A percentile compares a stretch with the other conserved stretches of the same genome.
Evolutionary conservation across 2,329 filamentous ascomycete species (phyloP).

Genomic region (Corinectria fuckeliana): DNA sequence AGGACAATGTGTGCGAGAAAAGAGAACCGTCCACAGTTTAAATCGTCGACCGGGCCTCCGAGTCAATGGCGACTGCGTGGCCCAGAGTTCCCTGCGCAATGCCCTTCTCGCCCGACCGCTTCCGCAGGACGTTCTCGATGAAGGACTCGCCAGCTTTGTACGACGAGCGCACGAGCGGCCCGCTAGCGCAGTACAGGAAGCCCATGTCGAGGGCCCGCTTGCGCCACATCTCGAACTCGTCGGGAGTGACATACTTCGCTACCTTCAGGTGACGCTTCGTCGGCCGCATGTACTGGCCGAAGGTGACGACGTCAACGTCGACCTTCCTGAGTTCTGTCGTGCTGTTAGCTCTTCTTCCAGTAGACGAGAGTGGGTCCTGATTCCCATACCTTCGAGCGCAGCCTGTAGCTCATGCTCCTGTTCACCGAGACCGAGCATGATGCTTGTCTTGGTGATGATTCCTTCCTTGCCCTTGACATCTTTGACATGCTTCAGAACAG

Average conservation of each 20-base stretch:
- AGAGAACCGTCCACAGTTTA: conserved; percentile 12
- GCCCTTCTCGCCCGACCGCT: conserved; percentile 64
- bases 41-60: conserved; percentile 34
- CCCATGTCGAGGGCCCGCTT: conserved; percentile 91
- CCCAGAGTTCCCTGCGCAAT: conserved; percentile 44
- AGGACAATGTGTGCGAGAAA: conserved; percentile 3
- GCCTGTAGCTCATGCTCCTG: conserved; percentile 85
- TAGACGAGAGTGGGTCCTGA: background rate
- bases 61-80: conserved; percentile 50
- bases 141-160: conserved; percentile 99
- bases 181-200: conserved; percentile 95
- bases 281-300: conserved; percentile 99
- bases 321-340: conserved; percentile 74
- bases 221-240: conserved; percentile 90
- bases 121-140: conserved; percentile 96
- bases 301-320: conserved; percentile 93
- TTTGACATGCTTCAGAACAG: conserved; percentile 83
- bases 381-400: conserved; percentile 68
- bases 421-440: conserved; percentile 96
- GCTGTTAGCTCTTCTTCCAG: conserved; percentile 20
- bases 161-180: conserved; percentile 89
- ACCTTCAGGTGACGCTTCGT: conserved; percentile 98
- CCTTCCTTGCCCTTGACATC: conserved; percentile 68
- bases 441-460: conserved; percentile 97
- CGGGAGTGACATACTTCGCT: conserved; percentile 91